These are phyloP conservation scores for Lecanoromycetidae sp. DNA, from an alignment of 2,329 filamentous ascomycete genomes.

Conservation along the genomic window DNA sequence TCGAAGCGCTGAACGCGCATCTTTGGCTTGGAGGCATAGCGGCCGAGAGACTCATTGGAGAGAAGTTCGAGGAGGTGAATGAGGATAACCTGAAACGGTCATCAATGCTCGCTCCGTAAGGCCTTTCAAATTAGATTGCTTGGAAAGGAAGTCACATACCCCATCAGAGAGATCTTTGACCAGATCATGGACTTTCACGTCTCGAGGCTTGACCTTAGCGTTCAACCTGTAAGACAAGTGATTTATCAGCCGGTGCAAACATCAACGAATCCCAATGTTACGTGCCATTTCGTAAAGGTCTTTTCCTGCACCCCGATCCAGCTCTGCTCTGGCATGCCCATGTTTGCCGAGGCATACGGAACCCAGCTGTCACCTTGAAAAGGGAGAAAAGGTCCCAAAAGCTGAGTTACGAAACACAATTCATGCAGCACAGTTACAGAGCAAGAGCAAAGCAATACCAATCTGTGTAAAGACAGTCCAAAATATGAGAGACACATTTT, in stretches of 20 bases:
- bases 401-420: background rate
- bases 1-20: slow-evolving; percentile 94
- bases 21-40: slow-evolving; percentile 93
- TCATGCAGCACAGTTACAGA: background rate
- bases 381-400: background rate
- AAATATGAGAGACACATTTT: too few relatives aligned
- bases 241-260: slow-evolving; percentile 10
- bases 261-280: slow-evolving; percentile 5
- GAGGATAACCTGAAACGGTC: slow-evolving; percentile 58
- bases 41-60: slow-evolving; percentile 83
- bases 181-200: slow-evolving; percentile 73
- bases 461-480: too few relatives aligned
- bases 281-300: slow-evolving; percentile 95
- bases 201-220: slow-evolving; percentile 72
- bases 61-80: slow-evolving; percentile 97
- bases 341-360: slow-evolving; percentile 7
- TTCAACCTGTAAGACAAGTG: slow-evolving; percentile 57
- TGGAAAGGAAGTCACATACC: slow-evolving; percentile 48
- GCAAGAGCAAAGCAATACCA: too few relatives aligned
- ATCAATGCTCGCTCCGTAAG: too few relatives aligned
- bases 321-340: slow-evolving; percentile 37
- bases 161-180: slow-evolving; percentile 86
- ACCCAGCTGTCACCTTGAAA: background rate
- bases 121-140: background rate
- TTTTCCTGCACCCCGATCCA: slow-evolving; percentile 82